These are phyloP conservation scores for Brassica cretica DNA, from an alignment of 345 rosid species.

Conservation along the genomic window DNA sequence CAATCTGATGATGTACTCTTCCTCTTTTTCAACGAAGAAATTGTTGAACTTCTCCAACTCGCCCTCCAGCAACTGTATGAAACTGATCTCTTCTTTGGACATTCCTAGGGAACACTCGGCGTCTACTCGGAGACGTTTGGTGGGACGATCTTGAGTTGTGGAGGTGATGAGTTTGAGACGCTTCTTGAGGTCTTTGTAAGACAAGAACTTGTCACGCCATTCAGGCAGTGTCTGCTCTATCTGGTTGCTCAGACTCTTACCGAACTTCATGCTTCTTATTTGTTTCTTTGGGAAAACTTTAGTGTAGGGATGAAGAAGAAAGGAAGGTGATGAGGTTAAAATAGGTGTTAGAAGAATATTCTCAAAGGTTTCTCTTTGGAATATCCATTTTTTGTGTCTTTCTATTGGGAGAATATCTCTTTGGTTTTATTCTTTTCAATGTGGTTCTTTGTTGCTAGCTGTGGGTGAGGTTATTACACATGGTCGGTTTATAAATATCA, in stretches of 20 bases:
- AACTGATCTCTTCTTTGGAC: slow-evolving; percentile 67
- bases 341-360: slow-evolving; percentile 27
- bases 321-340: neutral
- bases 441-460: neutral
- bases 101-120: slow-evolving; percentile 11
- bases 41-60: slow-evolving; percentile 92
- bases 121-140: slow-evolving; percentile 53
- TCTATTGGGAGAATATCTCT: slow-evolving; percentile 37
- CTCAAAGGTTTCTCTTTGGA: slow-evolving; percentile 38
- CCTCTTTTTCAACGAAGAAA: slow-evolving; percentile 96
- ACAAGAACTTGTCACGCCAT: slow-evolving; percentile 95
- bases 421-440: slow-evolving; percentile 20
- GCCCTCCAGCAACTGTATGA: slow-evolving; percentile 62
- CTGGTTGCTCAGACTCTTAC: slow-evolving; percentile 95
- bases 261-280: slow-evolving; percentile 60
- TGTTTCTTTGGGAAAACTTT: neutral
- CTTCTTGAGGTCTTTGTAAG: slow-evolving; percentile 95
- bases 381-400: slow-evolving; percentile 31
- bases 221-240: slow-evolving; percentile 93
- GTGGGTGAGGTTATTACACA: slow-evolving; percentile 30
- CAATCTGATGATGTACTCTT: slow-evolving; percentile 87
- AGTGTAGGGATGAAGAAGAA: slow-evolving; percentile 21
- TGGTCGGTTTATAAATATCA: slow-evolving; percentile 10
- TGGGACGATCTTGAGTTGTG: slow-evolving; percentile 49
- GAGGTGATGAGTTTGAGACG: slow-evolving; percentile 66